Conservation (phyloP, 768 basidiomycete genomes). For the Sporobolomyces roseus region DNA sequence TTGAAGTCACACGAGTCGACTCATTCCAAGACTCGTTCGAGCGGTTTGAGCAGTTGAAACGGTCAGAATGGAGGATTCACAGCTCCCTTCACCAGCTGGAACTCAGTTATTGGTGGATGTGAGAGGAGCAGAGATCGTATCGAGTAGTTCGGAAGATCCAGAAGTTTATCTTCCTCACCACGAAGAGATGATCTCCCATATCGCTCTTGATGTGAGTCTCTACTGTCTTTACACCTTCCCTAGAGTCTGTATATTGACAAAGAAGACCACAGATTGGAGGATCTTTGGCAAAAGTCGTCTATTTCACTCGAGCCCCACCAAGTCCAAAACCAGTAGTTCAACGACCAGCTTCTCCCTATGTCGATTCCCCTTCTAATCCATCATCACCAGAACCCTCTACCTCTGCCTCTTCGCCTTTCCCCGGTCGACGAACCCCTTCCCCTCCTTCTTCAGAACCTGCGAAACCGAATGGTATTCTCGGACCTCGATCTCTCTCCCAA, state of each 20-base stretch:
- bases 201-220: slow-evolving; percentile 83
- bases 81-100: slow-evolving; percentile 32
- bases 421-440: slow-evolving; percentile 24
- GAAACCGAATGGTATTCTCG: slow-evolving; percentile 48
- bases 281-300: slow-evolving; percentile 94
- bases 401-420: background rate
- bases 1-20: too few species aligned
- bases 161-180: slow-evolving; percentile 97
- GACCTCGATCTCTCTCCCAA: slow-evolving; percentile 51
- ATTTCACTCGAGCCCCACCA: slow-evolving; percentile 86
- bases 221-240: slow-evolving; percentile 18
- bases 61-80: slow-evolving; percentile 31
- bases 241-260: slow-evolving; percentile 29
- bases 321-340: slow-evolving; percentile 21
- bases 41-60: too few species aligned
- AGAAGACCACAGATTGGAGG: slow-evolving; percentile 74
- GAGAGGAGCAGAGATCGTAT: slow-evolving; percentile 40
- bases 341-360: slow-evolving; percentile 24
- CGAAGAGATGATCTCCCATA: slow-evolving; percentile 94
- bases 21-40: too few species aligned
- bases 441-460: slow-evolving; percentile 25
- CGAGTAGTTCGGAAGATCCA: slow-evolving; percentile 40
- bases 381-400: slow-evolving; percentile 3
- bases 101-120: slow-evolving; percentile 39
- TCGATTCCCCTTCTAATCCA: slow-evolving; percentile 26